A percentile compares a stretch with the other conserved stretches of the same genome.
These are phyloP conservation scores for Solanum hybrid DNA, from an alignment of 305 asterid genomes.

Conservation along the genomic window DNA sequence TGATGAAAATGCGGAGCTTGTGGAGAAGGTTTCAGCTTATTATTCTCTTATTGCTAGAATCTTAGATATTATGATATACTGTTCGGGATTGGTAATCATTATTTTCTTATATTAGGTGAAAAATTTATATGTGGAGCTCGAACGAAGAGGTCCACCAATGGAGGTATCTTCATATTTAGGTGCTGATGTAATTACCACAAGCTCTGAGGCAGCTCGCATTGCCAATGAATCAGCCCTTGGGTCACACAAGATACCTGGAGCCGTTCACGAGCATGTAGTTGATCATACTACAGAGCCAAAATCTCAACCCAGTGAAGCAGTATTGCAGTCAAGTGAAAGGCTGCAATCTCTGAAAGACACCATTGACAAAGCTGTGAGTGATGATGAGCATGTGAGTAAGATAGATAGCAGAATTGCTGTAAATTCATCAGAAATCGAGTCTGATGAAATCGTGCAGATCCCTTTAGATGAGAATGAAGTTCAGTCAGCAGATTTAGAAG, in stretches of 20 bases:
- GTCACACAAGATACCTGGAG: constrained; percentile 20
- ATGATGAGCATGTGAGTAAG: constrained; percentile 15
- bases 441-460: constrained; percentile 65
- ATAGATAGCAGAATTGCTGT: constrained; percentile 11
- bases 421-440: constrained; percentile 41
- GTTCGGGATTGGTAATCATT: not conserved
- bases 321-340: constrained; percentile 26
- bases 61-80: not conserved
- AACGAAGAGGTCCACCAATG: constrained; percentile 20
- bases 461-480: constrained; percentile 51
- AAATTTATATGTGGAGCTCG: constrained; percentile 43
- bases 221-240: constrained; percentile 16
- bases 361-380: constrained; percentile 20
- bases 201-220: constrained; percentile 24
- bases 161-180: constrained; percentile 19
- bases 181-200: constrained; percentile 16
- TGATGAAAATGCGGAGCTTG: constrained; percentile 52
- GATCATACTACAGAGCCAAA: constrained; percentile 19
- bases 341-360: constrained; percentile 28
- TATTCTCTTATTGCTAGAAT: not conserved
- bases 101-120: constrained; percentile 44
- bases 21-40: constrained; percentile 41
- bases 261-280: constrained; percentile 11
- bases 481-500: constrained; percentile 19
- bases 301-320: constrained; percentile 21